phyloP scores from a whole-genome alignment of 768 basidiomycete genomes.

The Leccinum imitatum region DNA sequence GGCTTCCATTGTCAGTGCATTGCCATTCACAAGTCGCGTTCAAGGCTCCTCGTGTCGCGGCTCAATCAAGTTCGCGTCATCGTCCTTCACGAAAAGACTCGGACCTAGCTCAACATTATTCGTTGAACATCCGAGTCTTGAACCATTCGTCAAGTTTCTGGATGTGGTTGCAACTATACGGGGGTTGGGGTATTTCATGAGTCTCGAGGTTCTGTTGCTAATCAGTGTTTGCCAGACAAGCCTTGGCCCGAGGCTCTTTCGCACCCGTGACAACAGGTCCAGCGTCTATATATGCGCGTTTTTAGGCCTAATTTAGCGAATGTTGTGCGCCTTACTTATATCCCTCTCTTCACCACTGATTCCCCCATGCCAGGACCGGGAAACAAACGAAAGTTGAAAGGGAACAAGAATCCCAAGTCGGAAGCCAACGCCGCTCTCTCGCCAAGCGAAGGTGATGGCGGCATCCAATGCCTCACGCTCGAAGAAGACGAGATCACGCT shows the following conservation, averaged over 20 bases:
- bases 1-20: too few species aligned
- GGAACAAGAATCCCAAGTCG: not conserved
- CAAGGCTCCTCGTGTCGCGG: too few species aligned
- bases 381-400: constrained; percentile 10
- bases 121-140: too few species aligned
- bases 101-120: too few species aligned
- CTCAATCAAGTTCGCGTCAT: too few species aligned
- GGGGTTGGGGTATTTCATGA: not conserved
- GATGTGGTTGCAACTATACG: not conserved
- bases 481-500: constrained; percentile 29
- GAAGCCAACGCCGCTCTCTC: not conserved
- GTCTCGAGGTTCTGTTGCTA: not conserved
- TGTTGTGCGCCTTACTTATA: not conserved
- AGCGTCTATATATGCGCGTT: not conserved
- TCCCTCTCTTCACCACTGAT: not conserved
- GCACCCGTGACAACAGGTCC: not conserved
- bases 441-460: not conserved
- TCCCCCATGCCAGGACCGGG: constrained; percentile 9
- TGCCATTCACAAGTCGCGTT: too few species aligned
- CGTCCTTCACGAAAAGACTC: too few species aligned
- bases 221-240: not conserved
- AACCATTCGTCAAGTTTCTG: not conserved
- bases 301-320: not conserved
- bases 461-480: constrained; percentile 17
- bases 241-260: not conserved